Percentiles rank a stretch among this genome's conserved stretches.
Evolutionary conservation across 1,139 yeast species (phyloP).

Genomic region (Pichia sp.): DNA sequence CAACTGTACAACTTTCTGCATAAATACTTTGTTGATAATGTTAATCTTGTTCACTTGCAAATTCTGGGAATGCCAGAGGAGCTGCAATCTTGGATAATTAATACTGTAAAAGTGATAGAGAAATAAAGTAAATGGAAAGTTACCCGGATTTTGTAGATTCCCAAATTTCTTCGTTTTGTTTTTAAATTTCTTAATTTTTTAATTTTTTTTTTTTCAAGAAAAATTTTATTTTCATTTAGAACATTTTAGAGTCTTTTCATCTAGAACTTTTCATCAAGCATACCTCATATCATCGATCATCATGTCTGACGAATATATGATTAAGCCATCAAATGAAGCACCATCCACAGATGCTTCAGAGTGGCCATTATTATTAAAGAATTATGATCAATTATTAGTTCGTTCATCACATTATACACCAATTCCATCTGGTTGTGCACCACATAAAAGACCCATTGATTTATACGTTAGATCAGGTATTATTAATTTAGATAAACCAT

Average conservation of each 20-base stretch:
- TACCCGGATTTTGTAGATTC: neutral
- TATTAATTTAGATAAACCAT: constrained; percentile 94
- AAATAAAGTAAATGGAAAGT: neutral
- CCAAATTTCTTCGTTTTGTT: neutral
- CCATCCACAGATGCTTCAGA: constrained; percentile 83
- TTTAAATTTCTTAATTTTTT: neutral
- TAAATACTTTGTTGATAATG: neutral
- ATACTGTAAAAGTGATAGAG: neutral
- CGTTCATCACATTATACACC: constrained; percentile 97
- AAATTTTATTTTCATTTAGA: neutral
- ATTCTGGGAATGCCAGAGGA: neutral
- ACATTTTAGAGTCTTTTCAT: neutral
- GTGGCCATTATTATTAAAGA: constrained; percentile 92
- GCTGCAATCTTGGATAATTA: neutral
- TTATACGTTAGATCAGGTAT: constrained; percentile 91
- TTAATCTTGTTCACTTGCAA: neutral
- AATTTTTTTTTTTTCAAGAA: constrained; percentile 1
- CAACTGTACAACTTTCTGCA: neutral
- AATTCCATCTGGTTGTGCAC: constrained; percentile 91
- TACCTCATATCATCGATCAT: neutral
- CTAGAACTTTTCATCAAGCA: neutral
- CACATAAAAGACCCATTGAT: constrained; percentile 88
- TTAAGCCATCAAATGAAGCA: constrained; percentile 82
- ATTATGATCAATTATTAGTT: constrained; percentile 88
- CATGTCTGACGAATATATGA: constrained; percentile 40